Base-by-base conservation (phyloP, 2,329 filamentous ascomycete species). In the Diplodia scrobiculata region DNA sequence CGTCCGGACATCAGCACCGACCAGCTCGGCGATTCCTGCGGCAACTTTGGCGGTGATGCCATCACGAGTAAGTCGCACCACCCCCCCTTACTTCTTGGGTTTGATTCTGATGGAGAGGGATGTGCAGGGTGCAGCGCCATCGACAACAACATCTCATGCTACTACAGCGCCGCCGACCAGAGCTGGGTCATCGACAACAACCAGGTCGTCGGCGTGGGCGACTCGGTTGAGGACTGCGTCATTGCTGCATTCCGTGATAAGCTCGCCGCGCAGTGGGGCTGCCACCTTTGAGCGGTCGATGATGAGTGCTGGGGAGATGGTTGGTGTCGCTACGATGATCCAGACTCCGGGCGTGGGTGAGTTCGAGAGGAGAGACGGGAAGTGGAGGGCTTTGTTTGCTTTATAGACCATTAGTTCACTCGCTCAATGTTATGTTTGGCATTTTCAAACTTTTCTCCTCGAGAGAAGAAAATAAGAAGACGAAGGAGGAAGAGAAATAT, bases 151-250 rank as follows among this genome's bases (percentile, higher is more conserved):
- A 19, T 60, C 38, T 25, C 38, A 1, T 60, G 55, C 55, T 60
- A 60, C 55, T 27, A 60, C 55, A 60, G 55, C 38, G 3, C 17
- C 17, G 38, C 55, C 1, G 55, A 17, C 25, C 5, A 32, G 14
- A 29, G 25, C 21, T 60, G 55, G 55, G 38, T 60, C 38, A 32
- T 60, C 17, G 55, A 60, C 4, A 60, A 60, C 55, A 48, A 60
- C 17, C 55, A 60, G 41, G 41, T 45, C 7, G 41, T 1, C 6
- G 41, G 41, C 17, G 41, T 45, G 17, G 41, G 41, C n/a, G 41
- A 45, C 10, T 1, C 1, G 19, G n/a, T 45, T 7, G 41, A 45
- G 41, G 41, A 45, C 9, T 45, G 41, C 17, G n/a, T 45, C n/a
- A 45, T 45, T 45, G 7, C 7, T 19, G 17, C 41, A 3, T 45